Evolutionary conservation across 2,329 filamentous ascomycete genomes (phyloP).

Genomic region (Claviceps purpurea): DNA sequence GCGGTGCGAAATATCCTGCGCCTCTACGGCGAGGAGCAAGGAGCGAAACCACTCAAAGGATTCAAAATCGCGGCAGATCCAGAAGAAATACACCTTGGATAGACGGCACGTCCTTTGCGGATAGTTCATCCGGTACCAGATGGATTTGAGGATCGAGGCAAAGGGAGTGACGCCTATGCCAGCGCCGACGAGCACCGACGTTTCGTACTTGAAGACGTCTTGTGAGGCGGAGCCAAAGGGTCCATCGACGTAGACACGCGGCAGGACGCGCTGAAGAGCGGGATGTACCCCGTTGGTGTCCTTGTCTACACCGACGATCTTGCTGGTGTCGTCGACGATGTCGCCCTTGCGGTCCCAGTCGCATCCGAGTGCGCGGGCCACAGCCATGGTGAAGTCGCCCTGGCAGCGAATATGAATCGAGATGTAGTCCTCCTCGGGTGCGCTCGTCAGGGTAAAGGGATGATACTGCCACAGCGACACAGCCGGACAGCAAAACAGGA

Average conservation of each 20-base stretch:
- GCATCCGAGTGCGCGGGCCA: constrained; percentile 62
- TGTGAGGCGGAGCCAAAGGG: constrained; percentile 79
- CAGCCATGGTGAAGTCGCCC: constrained; percentile 64
- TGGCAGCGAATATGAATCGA: constrained; percentile 73
- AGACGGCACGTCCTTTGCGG: constrained; percentile 66
- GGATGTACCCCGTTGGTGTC: constrained; percentile 49
- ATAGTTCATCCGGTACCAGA: constrained; percentile 90
- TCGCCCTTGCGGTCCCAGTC: constrained; percentile 44
- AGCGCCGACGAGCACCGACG: constrained; percentile 65
- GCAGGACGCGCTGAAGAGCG: constrained; percentile 58
- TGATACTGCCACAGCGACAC: constrained; percentile 84
- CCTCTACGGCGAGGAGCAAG: constrained; percentile 70
- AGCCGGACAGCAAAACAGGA: constrained; percentile 77
- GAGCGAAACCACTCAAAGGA: constrained; percentile 87
- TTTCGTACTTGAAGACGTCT: constrained; percentile 81
- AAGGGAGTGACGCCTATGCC: constrained; percentile 82
- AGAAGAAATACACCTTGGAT: constrained; percentile 85
- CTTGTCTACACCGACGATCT: constrained; percentile 55
- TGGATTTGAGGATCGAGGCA: constrained; percentile 76
- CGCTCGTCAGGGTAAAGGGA: constrained; percentile 74
- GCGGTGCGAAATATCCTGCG: constrained; percentile 67
- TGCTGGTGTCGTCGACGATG: constrained; percentile 41
- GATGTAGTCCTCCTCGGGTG: constrained; percentile 81
- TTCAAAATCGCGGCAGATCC: constrained; percentile 79
- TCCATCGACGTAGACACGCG: constrained; percentile 70